Percentiles rank a stretch among this genome's conserved stretches.
These are phyloP conservation scores for Trichoderma sp. DNA, from an alignment of 2,329 filamentous ascomycete species.

Conservation along the genomic window DNA sequence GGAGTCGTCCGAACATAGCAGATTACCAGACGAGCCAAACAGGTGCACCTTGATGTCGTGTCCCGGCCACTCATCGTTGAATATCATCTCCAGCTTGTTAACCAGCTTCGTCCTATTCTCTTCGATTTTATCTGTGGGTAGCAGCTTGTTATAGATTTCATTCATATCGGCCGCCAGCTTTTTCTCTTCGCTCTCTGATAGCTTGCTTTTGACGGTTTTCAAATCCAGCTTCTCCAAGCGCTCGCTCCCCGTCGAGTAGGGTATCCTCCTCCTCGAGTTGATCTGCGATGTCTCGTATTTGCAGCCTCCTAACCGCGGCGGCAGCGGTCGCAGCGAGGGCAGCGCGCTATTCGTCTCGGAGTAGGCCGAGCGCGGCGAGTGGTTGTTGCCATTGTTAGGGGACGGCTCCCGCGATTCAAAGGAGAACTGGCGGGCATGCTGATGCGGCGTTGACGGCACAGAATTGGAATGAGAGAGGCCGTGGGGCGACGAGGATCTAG, in stretches of 20 bases:
- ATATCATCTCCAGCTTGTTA: slow-evolving; percentile 81
- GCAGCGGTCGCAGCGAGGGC: slow-evolving; percentile 66
- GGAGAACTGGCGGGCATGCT: slow-evolving; percentile 80
- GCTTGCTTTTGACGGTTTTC: slow-evolving; percentile 69
- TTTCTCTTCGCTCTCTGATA: slow-evolving; percentile 72
- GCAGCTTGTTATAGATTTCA: slow-evolving; percentile 79
- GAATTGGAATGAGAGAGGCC: slow-evolving; percentile 71
- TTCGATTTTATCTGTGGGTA: slow-evolving; percentile 80
- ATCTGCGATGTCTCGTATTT: slow-evolving; percentile 87
- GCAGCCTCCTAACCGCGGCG: slow-evolving; percentile 65
- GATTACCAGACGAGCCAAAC: slow-evolving; percentile 97
- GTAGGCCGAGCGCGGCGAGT: slow-evolving; percentile 86
- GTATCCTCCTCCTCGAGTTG: slow-evolving; percentile 81
- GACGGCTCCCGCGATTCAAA: slow-evolving; percentile 79
- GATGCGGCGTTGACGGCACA: slow-evolving; percentile 89
- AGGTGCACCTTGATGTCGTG: slow-evolving; percentile 87
- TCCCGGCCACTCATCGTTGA: slow-evolving; percentile 90
- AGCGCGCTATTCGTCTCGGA: slow-evolving; percentile 81
- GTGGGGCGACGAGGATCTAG: slow-evolving; percentile 35
- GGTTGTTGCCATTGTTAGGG: slow-evolving; percentile 72
- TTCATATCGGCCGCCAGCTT: slow-evolving; percentile 81
- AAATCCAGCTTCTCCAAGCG: slow-evolving; percentile 70
- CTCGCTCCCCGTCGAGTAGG: slow-evolving; percentile 85
- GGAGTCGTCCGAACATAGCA: slow-evolving; percentile 91
- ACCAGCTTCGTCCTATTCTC: slow-evolving; percentile 73